A percentile compares a stretch with the other conserved stretches of the same genome.
Conservation (phyloP, 2,329 filamentous ascomycete genomes). For the Monilinia polystroma region DNA sequence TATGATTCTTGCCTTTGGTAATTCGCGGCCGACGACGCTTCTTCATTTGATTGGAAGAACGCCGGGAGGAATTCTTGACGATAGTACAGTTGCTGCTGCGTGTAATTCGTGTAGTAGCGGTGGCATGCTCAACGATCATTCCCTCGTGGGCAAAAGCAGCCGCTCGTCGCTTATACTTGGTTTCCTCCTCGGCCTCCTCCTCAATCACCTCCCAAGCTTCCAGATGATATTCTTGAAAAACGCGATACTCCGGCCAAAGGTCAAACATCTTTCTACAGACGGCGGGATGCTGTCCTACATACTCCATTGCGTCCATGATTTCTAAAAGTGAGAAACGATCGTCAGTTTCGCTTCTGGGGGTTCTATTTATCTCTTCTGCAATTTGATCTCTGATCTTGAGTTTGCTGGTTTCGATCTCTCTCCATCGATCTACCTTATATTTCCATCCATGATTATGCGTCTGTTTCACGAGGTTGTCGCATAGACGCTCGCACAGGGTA, state of each 20-base stretch:
- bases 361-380: not conserved
- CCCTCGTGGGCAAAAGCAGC: too few species aligned
- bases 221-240: not conserved
- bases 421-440: not conserved
- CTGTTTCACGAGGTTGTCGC: not conserved
- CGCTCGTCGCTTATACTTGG: too few species aligned
- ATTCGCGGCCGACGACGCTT: too few species aligned
- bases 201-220: not conserved
- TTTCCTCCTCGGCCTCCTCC: not conserved
- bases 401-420: not conserved
- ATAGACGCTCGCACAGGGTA: conserved; percentile 3
- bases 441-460: not conserved
- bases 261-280: not conserved
- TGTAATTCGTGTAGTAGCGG: not conserved
- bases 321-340: conserved; percentile 9
- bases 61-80: too few species aligned
- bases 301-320: conserved; percentile 17
- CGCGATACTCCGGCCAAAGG: conserved; percentile 10
- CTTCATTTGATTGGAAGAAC: too few species aligned
- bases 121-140: too few species aligned
- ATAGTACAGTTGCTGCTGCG: not conserved
- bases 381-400: not conserved
- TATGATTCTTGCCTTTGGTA: too few species aligned
- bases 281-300: not conserved
- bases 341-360: not conserved